Percentiles rank a stretch among this genome's conserved stretches.
These are phyloP conservation scores for Linderniella brevidens DNA, from an alignment of 257 asterid species.

Conservation along the genomic window DNA sequence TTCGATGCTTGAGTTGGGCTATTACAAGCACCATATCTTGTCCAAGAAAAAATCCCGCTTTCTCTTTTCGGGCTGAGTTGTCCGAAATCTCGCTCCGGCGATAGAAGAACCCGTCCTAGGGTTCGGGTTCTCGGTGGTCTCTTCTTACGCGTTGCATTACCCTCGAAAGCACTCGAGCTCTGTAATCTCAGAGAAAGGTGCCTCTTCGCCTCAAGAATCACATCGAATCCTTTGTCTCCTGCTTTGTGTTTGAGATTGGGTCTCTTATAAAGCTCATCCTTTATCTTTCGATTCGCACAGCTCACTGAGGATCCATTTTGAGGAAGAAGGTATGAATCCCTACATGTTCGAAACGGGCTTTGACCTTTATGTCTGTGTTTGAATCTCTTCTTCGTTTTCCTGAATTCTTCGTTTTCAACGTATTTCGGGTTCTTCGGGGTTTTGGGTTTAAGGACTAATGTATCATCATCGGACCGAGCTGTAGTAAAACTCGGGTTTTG, in stretches of 20 bases:
- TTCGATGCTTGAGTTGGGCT: constrained; percentile 11
- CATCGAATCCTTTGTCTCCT: constrained; percentile 18
- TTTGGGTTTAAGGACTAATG: constrained; percentile 13
- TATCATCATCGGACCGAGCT: no score
- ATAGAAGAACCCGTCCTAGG: constrained; percentile 37
- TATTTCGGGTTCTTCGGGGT: constrained; percentile 13
- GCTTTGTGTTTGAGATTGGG: constrained; percentile 11
- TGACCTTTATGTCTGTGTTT: constrained; percentile 28
- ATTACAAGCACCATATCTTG: constrained; percentile 18
- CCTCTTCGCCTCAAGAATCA: constrained; percentile 60
- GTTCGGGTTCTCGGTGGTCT: constrained; percentile 39
- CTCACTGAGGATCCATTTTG: constrained; percentile 10
- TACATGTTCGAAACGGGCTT: constrained; percentile 2
- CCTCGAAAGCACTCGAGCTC: constrained; percentile 8
- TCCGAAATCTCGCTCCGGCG: constrained; percentile 35
- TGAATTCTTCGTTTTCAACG: constrained; percentile 21
- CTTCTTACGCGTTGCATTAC: constrained; percentile 10
- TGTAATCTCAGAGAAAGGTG: constrained; percentile 53
- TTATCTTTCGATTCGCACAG: constrained; percentile 7
- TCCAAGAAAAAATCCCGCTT: constrained; percentile 13
- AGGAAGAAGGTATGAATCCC: constrained; percentile 11
- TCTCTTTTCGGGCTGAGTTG: constrained; percentile 22
- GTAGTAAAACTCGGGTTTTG: no score
- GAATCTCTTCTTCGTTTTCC: constrained; percentile 43
- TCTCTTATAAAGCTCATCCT: constrained; percentile 16